phyloP scores from a whole-genome alignment of 106 monocot genomes.

The Acanthochlamys bracteata region DNA sequence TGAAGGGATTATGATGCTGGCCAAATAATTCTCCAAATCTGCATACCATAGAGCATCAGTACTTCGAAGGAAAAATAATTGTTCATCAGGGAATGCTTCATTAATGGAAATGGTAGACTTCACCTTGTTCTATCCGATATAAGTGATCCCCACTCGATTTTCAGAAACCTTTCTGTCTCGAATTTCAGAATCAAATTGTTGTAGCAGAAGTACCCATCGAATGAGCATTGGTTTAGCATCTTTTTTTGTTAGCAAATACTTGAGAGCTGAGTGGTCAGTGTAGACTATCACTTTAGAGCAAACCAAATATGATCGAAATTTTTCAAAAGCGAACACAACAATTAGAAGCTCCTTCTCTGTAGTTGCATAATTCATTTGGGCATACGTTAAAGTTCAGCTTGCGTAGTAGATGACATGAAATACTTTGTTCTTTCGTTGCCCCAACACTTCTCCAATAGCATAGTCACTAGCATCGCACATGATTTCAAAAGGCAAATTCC shows the following conservation, averaged over 20 bases:
- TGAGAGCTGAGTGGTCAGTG: neutral
- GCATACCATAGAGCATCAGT: neutral
- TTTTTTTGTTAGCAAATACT: neutral
- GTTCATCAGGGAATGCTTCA: neutral
- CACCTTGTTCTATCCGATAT: neutral
- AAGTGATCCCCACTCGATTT: neutral
- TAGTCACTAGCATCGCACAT: neutral
- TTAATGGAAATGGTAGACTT: neutral
- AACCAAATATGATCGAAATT: constrained; percentile 1
- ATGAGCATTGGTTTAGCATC: constrained; percentile 1
- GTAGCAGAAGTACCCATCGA: neutral
- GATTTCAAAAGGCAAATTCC: neutral
- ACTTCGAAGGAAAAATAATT: neutral
- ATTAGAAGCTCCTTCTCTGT: constrained; percentile 1
- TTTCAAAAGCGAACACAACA: constrained; percentile 1
- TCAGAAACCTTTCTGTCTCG: neutral
- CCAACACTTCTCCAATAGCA: constrained; percentile 1
- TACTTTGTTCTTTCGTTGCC: neutral
- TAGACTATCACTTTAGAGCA: neutral
- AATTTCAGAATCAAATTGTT: constrained; percentile 1
- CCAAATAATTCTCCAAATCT: neutral
- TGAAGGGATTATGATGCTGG: neutral
- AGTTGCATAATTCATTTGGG: constrained; percentile 2
- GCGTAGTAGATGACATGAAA: neutral
- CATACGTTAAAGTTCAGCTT: neutral